These are phyloP conservation scores for Annona squamosa DNA, from an alignment of 164 flowering plant genomes.

Conservation along the genomic window DNA sequence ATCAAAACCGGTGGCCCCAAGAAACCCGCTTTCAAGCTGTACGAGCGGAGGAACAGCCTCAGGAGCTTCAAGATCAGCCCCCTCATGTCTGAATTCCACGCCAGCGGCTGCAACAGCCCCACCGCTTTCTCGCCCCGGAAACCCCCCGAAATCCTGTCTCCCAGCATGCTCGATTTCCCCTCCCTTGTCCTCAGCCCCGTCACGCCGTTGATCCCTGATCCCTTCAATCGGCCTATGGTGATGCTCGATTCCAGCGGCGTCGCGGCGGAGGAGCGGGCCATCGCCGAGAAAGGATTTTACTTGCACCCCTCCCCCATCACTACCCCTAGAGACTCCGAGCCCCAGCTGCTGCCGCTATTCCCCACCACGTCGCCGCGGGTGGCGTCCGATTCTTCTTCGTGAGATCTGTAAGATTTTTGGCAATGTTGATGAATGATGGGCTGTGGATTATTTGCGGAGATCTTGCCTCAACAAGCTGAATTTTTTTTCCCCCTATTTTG, in stretches of 20 bases:
- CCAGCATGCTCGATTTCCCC: constrained; percentile 77
- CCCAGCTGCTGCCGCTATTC: constrained; percentile 78
- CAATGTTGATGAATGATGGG: constrained; percentile 3
- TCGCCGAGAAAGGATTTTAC: constrained; percentile 83
- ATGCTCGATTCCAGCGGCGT: constrained; percentile 13
- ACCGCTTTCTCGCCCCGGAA: constrained; percentile 44
- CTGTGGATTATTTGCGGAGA: not conserved
- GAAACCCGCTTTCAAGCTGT: constrained; percentile 70
- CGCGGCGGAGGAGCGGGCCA: constrained; percentile 59
- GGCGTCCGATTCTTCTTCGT: constrained; percentile 25
- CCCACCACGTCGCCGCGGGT: constrained; percentile 76
- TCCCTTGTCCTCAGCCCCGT: constrained; percentile 76
- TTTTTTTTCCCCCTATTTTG: not conserved
- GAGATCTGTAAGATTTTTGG: constrained; percentile 1
- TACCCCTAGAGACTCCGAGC: constrained; percentile 57
- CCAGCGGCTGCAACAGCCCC: not conserved
- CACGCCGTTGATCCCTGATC: constrained; percentile 65
- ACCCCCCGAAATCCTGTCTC: constrained; percentile 61
- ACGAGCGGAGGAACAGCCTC: constrained; percentile 65
- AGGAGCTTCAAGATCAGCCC: constrained; percentile 78
- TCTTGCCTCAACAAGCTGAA: not conserved
- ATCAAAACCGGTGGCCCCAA: constrained; percentile 44
- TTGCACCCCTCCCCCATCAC: constrained; percentile 64
- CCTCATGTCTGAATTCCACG: constrained; percentile 23
- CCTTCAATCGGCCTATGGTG: constrained; percentile 35